Evolutionary conservation across 2,329 filamentous ascomycete genomes (phyloP), one percentile per base, ranked within the genome.

Genomic region (Bimuria novae-zelandiae): DNA sequence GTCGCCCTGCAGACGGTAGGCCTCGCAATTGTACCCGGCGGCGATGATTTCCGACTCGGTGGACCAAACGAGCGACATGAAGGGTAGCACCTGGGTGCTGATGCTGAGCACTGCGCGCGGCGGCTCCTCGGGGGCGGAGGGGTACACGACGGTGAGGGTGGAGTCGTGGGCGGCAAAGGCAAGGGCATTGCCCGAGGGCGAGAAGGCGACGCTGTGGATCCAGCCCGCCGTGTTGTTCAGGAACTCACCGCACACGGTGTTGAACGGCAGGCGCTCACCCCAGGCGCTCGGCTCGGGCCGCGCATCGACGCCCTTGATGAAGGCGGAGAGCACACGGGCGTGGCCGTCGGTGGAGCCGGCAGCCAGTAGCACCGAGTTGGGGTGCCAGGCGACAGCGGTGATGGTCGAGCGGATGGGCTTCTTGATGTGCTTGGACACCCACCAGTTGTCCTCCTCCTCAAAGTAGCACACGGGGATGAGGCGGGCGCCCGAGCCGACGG

Each of bases 371-470:
- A 99, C 94, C 8, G 90, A 95, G 81, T 99, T 99, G 30, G 94
- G 94, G 76, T 99, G 94, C 94, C 94, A 99, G 52, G 89, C 88
- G 39, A 99, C 86, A 14, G 89, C 92, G 51, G 94, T 97, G 67
- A 99, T 93, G 52, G 94, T 99, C 74, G 92, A 96, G 63, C 93
- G 89, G 68, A 99, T 96, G 17, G 94, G 94, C 84, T 97, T 99
- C 85, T 97, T 97, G 71, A 99, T 79, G 77, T 99, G 94, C 82
- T 99, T 99, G 32, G 92, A 97, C 36, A 99, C 93, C 94, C 94
- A 99, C 94, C 94, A 99, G 80, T 99, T 92, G 77, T 99, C 97
- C 77, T 99, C 94, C 74, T 96, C 90, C 72, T 99, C 94, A 67
- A 99, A 99, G 80, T 97, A 97, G 82, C 94, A 99, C 64, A 97